These are phyloP conservation scores for Apiospora pterosperma DNA, from an alignment of 2,329 filamentous ascomycete genomes.

Conservation along the genomic window DNA sequence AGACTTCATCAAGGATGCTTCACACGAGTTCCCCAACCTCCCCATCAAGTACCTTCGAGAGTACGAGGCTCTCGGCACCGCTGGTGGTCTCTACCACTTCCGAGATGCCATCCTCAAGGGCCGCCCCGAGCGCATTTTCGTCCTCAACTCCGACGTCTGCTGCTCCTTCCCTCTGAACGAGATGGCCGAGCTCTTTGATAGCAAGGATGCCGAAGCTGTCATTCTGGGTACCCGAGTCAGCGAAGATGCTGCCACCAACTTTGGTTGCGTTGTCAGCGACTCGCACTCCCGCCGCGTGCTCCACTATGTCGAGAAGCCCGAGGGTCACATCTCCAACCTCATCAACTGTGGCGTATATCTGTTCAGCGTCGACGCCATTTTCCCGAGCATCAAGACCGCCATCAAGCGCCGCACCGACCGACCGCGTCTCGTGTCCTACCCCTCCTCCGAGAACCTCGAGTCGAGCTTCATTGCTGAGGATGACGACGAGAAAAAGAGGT, in stretches of 20 bases:
- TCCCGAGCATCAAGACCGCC: constrained; percentile 88
- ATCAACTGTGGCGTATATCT: constrained; percentile 99
- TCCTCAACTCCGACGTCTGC: constrained; percentile 97
- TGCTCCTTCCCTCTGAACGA: constrained; percentile 95
- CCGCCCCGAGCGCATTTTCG: constrained; percentile 90
- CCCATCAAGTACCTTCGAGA: constrained; percentile 94
- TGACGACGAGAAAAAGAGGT: constrained; percentile 78
- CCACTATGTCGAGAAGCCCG: constrained; percentile 98
- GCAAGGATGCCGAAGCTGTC: constrained; percentile 93
- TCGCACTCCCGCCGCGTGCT: constrained; percentile 90
- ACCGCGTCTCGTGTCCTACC: constrained; percentile 89
- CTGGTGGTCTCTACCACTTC: constrained; percentile 97
- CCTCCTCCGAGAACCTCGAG: constrained; percentile 90
- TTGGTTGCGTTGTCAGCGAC: constrained; percentile 96
- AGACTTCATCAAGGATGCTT: constrained; percentile 93
- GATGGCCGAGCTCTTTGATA: constrained; percentile 92
- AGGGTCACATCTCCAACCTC: constrained; percentile 94
- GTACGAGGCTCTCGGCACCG: constrained; percentile 93
- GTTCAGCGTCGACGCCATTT: constrained; percentile 92
- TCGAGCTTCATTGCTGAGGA: constrained; percentile 56
- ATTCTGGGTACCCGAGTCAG: constrained; percentile 90
- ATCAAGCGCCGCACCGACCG: constrained; percentile 95
- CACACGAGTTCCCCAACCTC: constrained; percentile 80
- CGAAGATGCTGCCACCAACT: constrained; percentile 91
- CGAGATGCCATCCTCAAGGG: constrained; percentile 98